Conservation (phyloP, 2,329 filamentous ascomycete species). For the Talaromyces rugulosus region DNA sequence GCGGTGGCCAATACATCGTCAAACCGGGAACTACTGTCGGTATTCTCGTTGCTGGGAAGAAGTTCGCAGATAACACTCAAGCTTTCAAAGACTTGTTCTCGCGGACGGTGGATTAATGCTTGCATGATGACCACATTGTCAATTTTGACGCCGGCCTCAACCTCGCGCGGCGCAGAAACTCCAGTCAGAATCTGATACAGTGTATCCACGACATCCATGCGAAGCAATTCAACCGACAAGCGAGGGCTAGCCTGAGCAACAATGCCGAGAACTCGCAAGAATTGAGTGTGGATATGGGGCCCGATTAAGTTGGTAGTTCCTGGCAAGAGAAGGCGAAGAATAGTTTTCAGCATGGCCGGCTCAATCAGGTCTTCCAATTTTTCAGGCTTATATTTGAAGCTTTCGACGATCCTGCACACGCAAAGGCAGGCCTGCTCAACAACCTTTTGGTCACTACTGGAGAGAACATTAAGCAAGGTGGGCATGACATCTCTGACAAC, state of each 20-base stretch:
- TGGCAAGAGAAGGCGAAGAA: conserved; percentile 82
- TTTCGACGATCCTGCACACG: conserved; percentile 93
- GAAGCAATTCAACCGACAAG: conserved; percentile 84
- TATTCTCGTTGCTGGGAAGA: conserved; percentile 67
- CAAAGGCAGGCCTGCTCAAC: conserved; percentile 95
- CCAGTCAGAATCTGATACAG: conserved; percentile 96
- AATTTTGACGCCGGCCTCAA: conserved; percentile 61
- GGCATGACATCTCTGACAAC: conserved; percentile 96
- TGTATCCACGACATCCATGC: conserved; percentile 95
- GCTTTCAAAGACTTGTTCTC: conserved; percentile 95
- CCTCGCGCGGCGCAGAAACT: conserved; percentile 80
- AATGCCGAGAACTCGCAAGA: conserved; percentile 85
- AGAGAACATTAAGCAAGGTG: conserved; percentile 81
- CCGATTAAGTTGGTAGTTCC: conserved; percentile 95
- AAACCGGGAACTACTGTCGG: conserved; percentile 42
- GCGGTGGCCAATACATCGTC: conserved; percentile 40
- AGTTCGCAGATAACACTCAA: conserved; percentile 96
- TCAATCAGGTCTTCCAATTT: conserved; percentile 93
- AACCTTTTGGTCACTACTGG: conserved; percentile 90
- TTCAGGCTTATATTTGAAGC: conserved; percentile 81
- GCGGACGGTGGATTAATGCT: conserved; percentile 87
- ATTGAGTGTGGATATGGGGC: conserved; percentile 91
- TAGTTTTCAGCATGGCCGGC: conserved; percentile 75
- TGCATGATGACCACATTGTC: conserved; percentile 99
- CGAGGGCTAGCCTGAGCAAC: conserved; percentile 83